Conservation (phyloP, 2,329 filamentous ascomycete species). For the Trichoderma asperellum region DNA sequence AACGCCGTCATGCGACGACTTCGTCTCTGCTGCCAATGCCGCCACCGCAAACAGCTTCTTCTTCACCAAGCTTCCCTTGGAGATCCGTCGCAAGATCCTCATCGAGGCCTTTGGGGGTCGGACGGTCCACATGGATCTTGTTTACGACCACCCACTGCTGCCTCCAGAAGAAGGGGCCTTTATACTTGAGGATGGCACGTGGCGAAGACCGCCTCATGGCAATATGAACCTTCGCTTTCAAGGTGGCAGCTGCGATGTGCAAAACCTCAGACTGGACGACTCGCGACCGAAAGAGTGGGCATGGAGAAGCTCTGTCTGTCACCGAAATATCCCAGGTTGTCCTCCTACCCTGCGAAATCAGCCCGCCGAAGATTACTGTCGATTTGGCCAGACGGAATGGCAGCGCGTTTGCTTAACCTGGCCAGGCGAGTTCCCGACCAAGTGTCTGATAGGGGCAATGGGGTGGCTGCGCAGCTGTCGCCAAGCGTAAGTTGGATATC, state of each 20-base stretch:
- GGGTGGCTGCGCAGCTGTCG: slow-evolving; percentile 41
- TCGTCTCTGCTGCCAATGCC: not conserved
- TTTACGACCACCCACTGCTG: slow-evolving; percentile 29
- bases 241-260: not conserved
- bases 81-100: slow-evolving; percentile 41
- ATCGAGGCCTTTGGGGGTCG: slow-evolving; percentile 34
- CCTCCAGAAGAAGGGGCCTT: not conserved
- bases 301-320: slow-evolving; percentile 38
- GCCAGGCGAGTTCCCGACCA: slow-evolving; percentile 31
- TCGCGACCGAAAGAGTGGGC: slow-evolving; percentile 33
- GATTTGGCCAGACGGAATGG: slow-evolving; percentile 28
- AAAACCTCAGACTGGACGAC: slow-evolving; percentile 18
- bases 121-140: slow-evolving; percentile 36
- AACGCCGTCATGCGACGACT: slow-evolving; percentile 18
- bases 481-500: slow-evolving; percentile 35
- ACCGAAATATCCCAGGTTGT: slow-evolving; percentile 31
- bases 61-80: slow-evolving; percentile 41
- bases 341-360: slow-evolving; percentile 26
- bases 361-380: slow-evolving; percentile 32
- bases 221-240: not conserved
- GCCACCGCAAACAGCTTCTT: slow-evolving; percentile 32
- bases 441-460: slow-evolving; percentile 37
- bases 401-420: slow-evolving; percentile 32
- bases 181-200: not conserved
- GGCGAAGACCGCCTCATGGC: not conserved